Evolutionary conservation across 768 basidiomycete genomes (phyloP).

Genomic region (Suillus discolor): DNA sequence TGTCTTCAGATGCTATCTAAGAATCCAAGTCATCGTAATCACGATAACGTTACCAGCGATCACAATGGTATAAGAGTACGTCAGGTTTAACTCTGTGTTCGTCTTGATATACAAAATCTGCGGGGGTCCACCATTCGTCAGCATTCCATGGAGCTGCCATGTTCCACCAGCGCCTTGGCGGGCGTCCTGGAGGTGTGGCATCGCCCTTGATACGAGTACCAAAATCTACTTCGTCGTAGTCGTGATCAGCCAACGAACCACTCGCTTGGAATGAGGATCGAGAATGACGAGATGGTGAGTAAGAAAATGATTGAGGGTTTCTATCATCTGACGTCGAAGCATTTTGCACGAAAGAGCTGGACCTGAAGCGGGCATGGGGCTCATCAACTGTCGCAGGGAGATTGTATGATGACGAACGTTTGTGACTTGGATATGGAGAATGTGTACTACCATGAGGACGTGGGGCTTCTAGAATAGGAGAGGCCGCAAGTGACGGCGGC

Average conservation of each 20-base stretch:
- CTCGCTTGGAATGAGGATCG: not conserved
- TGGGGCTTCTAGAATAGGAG: not conserved
- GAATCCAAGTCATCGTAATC: conserved; percentile 52
- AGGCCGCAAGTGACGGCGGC: not conserved
- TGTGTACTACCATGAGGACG: not conserved
- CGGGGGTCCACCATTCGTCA: not conserved
- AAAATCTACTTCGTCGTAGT: not conserved
- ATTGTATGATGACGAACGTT: not conserved
- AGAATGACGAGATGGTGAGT: not conserved
- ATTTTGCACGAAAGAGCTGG: not conserved
- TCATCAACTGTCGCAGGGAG: not conserved
- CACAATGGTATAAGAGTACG: conserved; percentile 71
- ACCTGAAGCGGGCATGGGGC: not conserved
- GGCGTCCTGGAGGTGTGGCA: not conserved
- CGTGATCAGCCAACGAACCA: not conserved
- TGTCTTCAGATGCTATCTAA: conserved; percentile 43
- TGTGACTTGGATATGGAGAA: not conserved
- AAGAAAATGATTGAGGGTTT: not conserved
- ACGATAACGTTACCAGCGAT: conserved; percentile 55
- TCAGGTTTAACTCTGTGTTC: not conserved
- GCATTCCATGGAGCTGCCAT: not conserved
- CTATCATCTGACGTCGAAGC: not conserved
- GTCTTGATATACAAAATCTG: not conserved
- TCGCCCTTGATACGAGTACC: not conserved
- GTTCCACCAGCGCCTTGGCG: conserved; percentile 2